Conservation (phyloP, 352 stramenopile genomes). For the Pythium brachiatum region DNA sequence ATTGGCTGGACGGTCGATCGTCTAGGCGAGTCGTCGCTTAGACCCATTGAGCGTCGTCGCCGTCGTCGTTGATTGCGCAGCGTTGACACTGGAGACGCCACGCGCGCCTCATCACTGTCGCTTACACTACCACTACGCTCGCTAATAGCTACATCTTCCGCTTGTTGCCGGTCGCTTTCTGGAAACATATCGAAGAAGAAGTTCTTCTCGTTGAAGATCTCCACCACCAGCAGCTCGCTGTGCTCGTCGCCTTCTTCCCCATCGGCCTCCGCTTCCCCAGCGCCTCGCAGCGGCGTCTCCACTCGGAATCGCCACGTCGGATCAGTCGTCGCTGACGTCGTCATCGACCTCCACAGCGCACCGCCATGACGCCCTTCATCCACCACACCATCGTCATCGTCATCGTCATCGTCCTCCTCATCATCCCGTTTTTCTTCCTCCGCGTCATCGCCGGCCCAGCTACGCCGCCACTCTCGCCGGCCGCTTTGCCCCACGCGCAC, state of each 20-base stretch:
- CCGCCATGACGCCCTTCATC: not conserved
- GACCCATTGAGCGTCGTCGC: not conserved
- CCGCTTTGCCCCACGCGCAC: slow-evolving; percentile 24
- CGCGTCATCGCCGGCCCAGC: not conserved
- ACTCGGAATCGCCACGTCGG: slow-evolving; percentile 47
- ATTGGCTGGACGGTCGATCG: not conserved
- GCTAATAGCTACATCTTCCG: not conserved
- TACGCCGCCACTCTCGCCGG: not conserved
- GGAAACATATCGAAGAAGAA: slow-evolving; percentile 89
- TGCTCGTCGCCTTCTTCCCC: slow-evolving; percentile 7
- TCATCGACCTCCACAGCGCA: slow-evolving; percentile 30
- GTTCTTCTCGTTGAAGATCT: slow-evolving; percentile 71
- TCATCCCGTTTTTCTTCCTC: not conserved
- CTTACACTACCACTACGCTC: not conserved
- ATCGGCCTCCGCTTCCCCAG: not conserved
- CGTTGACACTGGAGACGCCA: not conserved
- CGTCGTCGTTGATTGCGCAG: not conserved
- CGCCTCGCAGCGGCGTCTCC: slow-evolving; percentile 13
- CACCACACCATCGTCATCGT: too few relatives aligned
- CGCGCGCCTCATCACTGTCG: not conserved
- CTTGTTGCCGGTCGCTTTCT: not conserved
- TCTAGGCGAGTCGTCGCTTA: not conserved
- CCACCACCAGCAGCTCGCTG: slow-evolving; percentile 28
- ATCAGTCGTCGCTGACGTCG: slow-evolving; percentile 28
- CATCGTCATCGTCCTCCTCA: not conserved